A percentile compares a stretch with the other conserved stretches of the same genome.
Evolutionary conservation across 805 yeast species (phyloP).

Genomic region (Candida dendrica): DNA sequence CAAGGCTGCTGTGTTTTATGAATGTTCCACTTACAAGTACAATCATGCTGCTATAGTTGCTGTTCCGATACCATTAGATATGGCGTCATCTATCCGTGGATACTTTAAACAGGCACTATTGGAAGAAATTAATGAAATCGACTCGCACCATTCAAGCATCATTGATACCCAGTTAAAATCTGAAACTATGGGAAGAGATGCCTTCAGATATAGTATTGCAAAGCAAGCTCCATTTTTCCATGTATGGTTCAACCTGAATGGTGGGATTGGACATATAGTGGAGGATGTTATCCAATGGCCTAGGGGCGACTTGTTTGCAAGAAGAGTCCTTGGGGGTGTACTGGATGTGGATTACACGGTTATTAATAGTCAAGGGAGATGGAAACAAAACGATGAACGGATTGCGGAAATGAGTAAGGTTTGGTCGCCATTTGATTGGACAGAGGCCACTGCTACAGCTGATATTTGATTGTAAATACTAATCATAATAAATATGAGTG

Average conservation of each 20-base stretch:
- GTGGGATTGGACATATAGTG: constrained; percentile 45
- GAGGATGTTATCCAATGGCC: constrained; percentile 36
- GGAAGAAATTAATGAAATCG: constrained; percentile 29
- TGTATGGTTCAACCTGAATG: constrained; percentile 39
- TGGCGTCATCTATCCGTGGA: constrained; percentile 26
- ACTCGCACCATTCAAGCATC: constrained; percentile 26
- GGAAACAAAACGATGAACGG: constrained; percentile 11
- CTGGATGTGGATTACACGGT: constrained; percentile 29
- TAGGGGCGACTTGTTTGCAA: constrained; percentile 35
- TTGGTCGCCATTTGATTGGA: constrained; percentile 13
- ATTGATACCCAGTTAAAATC: constrained; percentile 26
- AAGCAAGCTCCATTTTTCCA: constrained; percentile 44
- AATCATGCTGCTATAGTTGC: constrained; percentile 36
- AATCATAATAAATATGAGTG: no score
- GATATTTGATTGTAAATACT: no score
- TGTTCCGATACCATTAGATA: constrained; percentile 32
- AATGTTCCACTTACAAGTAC: constrained; percentile 26
- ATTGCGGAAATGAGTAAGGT: constrained; percentile 7
- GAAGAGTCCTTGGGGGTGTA: constrained; percentile 40
- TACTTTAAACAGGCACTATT: constrained; percentile 36
- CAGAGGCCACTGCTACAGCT: neutral
- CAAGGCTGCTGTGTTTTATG: constrained; percentile 38
- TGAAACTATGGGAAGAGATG: constrained; percentile 17
- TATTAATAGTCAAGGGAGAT: constrained; percentile 25
- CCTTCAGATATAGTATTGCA: constrained; percentile 30